Evolutionary conservation across 2,329 filamentous ascomycete genomes (phyloP).

Genomic region (Stromatinia cepivora): DNA sequence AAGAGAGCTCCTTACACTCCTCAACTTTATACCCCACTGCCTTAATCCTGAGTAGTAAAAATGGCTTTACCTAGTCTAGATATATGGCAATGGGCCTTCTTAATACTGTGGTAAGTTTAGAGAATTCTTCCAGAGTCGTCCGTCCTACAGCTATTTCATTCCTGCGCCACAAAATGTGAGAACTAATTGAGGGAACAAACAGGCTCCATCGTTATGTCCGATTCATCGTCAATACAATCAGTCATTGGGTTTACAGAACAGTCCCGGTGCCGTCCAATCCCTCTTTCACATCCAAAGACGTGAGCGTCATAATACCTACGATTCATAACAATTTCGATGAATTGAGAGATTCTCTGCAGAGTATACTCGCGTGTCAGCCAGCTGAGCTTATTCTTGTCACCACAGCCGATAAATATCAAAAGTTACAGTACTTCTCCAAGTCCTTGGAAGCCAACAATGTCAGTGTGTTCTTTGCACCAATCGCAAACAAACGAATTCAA

Average conservation of each 20-base stretch:
- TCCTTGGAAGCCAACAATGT: conserved; percentile 62
- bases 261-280: conserved; percentile 80
- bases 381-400: conserved; percentile 82
- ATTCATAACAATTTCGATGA: conserved; percentile 86
- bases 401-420: conserved; percentile 74
- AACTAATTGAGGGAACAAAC: conserved; percentile 19
- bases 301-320: conserved; percentile 91
- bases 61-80: conserved; percentile 18
- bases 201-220: conserved; percentile 88
- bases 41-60: conserved; percentile 13
- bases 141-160: conserved; percentile 2
- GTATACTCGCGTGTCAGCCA: conserved; percentile 69
- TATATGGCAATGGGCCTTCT: conserved; percentile 34
- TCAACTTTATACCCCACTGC: conserved; percentile 7
- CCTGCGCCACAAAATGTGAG: background rate
- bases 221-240: conserved; percentile 79
- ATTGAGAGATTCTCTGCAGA: conserved; percentile 76
- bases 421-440: conserved; percentile 65
- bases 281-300: conserved; percentile 67
- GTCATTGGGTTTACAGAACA: conserved; percentile 84
- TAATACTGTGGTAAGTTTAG: conserved; percentile 34
- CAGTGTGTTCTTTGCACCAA: conserved; percentile 71
- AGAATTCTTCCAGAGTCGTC: background rate
- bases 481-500: conserved; percentile 94
- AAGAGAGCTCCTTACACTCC: conserved; percentile 11